Percentiles rank a stretch among this genome's conserved stretches.
phyloP scores from a whole-genome alignment of 75 land plant genomes.

The Larix kaempferi region DNA sequence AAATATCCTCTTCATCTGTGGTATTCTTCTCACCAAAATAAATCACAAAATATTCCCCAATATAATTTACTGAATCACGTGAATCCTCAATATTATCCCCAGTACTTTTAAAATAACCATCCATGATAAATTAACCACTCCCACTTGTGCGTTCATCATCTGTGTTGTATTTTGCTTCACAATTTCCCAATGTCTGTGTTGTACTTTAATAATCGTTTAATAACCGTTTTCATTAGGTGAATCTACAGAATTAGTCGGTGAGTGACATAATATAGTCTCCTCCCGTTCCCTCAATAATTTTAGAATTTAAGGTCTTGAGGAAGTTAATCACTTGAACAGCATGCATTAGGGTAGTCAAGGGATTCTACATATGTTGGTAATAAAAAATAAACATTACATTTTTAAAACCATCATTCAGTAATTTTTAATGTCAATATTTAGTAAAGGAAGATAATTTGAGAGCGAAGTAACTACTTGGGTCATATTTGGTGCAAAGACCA shows the following conservation, averaged over 20 bases:
- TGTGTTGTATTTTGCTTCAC: slow-evolving; percentile 20
- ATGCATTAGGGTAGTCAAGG: slow-evolving; percentile 97
- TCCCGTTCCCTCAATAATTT: slow-evolving; percentile 72
- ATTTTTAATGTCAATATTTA: not conserved
- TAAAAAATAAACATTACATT: slow-evolving; percentile 1
- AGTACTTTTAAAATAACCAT: slow-evolving; percentile 16
- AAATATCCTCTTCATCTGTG: slow-evolving; percentile 10
- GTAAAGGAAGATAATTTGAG: not conserved
- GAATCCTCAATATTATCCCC: slow-evolving; percentile 14
- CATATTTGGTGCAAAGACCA: slow-evolving; percentile 99
- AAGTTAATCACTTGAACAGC: slow-evolving; percentile 99
- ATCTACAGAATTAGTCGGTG: slow-evolving; percentile 25
- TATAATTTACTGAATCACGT: slow-evolving; percentile 4
- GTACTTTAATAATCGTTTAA: too few species aligned
- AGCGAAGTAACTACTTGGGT: slow-evolving; percentile 64
- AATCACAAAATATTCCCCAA: slow-evolving; percentile 52
- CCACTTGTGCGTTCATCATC: slow-evolving; percentile 29
- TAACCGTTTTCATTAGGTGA: slow-evolving; percentile 31
- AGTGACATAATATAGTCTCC: slow-evolving; percentile 31
- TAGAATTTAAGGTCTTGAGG: slow-evolving; percentile 80
- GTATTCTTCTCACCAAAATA: slow-evolving; percentile 26
- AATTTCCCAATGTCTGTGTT: slow-evolving; percentile 28
- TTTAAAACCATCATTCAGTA: not conserved
- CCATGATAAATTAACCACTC: slow-evolving; percentile 5
- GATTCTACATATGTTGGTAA: slow-evolving; percentile 89